phyloP scores from a whole-genome alignment of 768 basidiomycete species.

The Leccinellum rugosiceps region DNA sequence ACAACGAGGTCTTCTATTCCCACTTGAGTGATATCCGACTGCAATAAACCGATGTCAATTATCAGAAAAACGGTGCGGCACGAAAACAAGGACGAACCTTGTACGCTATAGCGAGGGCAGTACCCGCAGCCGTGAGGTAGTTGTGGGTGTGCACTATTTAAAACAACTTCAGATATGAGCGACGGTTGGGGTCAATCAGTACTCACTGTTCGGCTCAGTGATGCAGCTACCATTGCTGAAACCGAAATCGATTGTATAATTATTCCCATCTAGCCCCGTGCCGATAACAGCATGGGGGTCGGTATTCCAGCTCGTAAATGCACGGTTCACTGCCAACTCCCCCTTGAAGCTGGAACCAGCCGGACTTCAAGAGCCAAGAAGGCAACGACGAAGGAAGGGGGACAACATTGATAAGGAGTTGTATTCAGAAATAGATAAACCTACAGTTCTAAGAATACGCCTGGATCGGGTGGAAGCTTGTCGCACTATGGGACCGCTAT shows the following conservation, averaged over 20 bases:
- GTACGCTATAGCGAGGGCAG: slow-evolving; percentile 9
- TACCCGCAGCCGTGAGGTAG: slow-evolving; percentile 5
- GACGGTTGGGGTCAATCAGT: too few relatives aligned
- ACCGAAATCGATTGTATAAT: slow-evolving; percentile 4
- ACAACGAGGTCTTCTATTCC: neutral
- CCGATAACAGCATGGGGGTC: neutral
- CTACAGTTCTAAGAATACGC: slow-evolving; percentile 7
- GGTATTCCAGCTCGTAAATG: neutral
- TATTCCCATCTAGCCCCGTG: slow-evolving; percentile 1
- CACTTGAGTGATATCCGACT: neutral
- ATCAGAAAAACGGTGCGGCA: neutral
- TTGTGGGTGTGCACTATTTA: slow-evolving; percentile 16
- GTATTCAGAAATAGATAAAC: neutral
- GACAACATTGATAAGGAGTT: neutral
- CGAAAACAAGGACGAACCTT: slow-evolving; percentile 4
- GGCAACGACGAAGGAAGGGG: neutral
- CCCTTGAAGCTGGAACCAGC: neutral
- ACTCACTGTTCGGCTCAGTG: slow-evolving; percentile 12
- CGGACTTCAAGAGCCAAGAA: neutral
- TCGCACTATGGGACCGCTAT: slow-evolving; percentile 1
- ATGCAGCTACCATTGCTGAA: neutral
- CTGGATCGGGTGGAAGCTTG: neutral
- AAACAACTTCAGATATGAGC: neutral
- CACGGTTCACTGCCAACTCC: slow-evolving; percentile 8
- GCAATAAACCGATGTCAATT: neutral